phyloP scores from a whole-genome alignment of 2,329 filamentous ascomycete species.

The Berkeleyomyces basicola region DNA sequence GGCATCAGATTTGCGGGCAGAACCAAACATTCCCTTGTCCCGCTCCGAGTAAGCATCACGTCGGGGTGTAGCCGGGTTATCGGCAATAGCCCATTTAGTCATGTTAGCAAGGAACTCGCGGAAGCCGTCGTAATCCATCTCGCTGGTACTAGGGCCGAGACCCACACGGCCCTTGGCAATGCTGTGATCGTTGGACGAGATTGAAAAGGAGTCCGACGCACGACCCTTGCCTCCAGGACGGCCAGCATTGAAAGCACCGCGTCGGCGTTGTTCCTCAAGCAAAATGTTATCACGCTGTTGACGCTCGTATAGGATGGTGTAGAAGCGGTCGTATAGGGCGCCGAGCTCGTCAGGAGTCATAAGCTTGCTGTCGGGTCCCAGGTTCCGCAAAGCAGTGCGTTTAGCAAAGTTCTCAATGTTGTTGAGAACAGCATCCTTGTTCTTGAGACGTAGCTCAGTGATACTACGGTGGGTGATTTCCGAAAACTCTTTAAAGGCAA shows the following conservation, averaged over 20 bases:
- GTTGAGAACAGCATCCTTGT: slow-evolving; percentile 85
- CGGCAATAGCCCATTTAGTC: slow-evolving; percentile 82
- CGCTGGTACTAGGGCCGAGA: slow-evolving; percentile 70
- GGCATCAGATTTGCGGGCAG: slow-evolving; percentile 29
- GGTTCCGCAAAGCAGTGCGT: slow-evolving; percentile 84
- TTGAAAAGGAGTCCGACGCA: slow-evolving; percentile 20
- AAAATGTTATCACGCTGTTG: slow-evolving; percentile 67
- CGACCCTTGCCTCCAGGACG: slow-evolving; percentile 18
- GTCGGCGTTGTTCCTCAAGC: slow-evolving; percentile 55
- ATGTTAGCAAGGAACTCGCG: slow-evolving; percentile 82
- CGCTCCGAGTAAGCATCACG: slow-evolving; percentile 31
- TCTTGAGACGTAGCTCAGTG: slow-evolving; percentile 72
- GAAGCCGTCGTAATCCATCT: slow-evolving; percentile 97
- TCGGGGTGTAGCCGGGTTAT: slow-evolving; percentile 50
- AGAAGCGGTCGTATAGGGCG: slow-evolving; percentile 86
- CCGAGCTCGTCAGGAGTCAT: slow-evolving; percentile 73
- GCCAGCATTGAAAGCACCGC: slow-evolving; percentile 26
- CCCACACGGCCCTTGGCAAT: slow-evolving; percentile 77
- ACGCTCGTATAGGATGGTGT: slow-evolving; percentile 76
- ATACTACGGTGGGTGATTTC: slow-evolving; percentile 89
- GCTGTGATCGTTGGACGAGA: slow-evolving; percentile 17
- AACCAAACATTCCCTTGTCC: slow-evolving; percentile 43
- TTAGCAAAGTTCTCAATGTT: slow-evolving; percentile 97
- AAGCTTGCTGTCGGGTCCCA: slow-evolving; percentile 89
- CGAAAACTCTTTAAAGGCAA: slow-evolving; percentile 95